Evolutionary conservation across 768 basidiomycete genomes (phyloP).

Genomic region (Psilocybe cubensis): DNA sequence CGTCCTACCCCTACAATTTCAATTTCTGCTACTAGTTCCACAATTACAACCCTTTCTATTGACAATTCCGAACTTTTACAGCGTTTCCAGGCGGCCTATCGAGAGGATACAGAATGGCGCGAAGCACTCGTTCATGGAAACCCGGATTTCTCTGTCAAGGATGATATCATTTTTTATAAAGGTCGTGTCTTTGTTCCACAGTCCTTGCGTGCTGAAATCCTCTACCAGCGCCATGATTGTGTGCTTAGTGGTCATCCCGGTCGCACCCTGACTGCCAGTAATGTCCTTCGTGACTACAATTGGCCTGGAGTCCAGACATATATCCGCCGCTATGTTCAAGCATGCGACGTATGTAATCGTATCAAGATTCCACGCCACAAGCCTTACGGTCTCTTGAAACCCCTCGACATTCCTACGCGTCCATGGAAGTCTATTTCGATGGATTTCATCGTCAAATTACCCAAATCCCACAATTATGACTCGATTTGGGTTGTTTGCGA

Average conservation of each 20-base stretch:
- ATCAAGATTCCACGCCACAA: constrained; percentile 35
- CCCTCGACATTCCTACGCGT: constrained; percentile 35
- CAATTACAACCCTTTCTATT: constrained; percentile 25
- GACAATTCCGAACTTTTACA: constrained; percentile 30
- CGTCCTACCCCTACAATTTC: constrained; percentile 17
- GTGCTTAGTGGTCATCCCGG: constrained; percentile 38
- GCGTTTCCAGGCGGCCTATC: constrained; percentile 24
- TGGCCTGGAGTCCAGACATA: constrained; percentile 38
- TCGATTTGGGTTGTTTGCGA: constrained; percentile 41
- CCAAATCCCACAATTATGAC: constrained; percentile 37
- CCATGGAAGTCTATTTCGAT: constrained; percentile 44
- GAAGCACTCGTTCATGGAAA: constrained; percentile 22
- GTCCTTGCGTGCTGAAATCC: constrained; percentile 29
- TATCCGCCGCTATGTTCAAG: constrained; percentile 29
- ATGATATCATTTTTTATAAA: constrained; percentile 28
- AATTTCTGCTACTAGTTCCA: constrained; percentile 31
- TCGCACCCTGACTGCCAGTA: constrained; percentile 31
- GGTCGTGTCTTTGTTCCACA: constrained; percentile 31
- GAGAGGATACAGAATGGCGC: constrained; percentile 26
- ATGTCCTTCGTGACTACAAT: constrained; percentile 38
- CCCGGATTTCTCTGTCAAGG: constrained; percentile 17
- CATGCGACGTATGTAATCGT: constrained; percentile 38
- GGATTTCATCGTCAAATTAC: constrained; percentile 48
- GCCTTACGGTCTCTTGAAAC: constrained; percentile 39
- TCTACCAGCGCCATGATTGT: constrained; percentile 39